phyloP scores from a whole-genome alignment of 768 basidiomycete genomes.

The Hortiboletus flavorubellus region DNA sequence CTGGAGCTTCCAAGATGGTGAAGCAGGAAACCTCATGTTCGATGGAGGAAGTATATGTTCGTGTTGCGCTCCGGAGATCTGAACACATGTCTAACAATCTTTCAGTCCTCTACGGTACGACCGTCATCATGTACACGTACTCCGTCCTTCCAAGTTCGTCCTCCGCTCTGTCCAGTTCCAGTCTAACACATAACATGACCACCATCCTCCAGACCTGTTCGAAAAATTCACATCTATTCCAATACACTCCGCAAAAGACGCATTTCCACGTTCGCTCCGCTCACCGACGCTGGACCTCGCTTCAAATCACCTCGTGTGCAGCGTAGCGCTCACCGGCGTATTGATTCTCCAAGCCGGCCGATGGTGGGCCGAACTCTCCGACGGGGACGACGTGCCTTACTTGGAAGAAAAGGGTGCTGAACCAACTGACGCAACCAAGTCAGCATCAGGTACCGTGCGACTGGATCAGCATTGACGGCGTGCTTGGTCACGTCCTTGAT shows the following conservation, averaged over 20 bases:
- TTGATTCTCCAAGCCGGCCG: slow-evolving; percentile 79
- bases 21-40: slow-evolving; percentile 87
- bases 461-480: slow-evolving; percentile 10
- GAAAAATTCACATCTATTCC: slow-evolving; percentile 60
- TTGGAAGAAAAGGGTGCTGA: slow-evolving; percentile 29
- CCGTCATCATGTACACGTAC: slow-evolving; percentile 68
- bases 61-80: slow-evolving; percentile 25
- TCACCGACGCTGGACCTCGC: slow-evolving; percentile 73
- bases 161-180: background rate
- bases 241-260: slow-evolving; percentile 45
- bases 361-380: slow-evolving; percentile 79
- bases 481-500: background rate
- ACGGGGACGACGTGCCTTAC: slow-evolving; percentile 49
- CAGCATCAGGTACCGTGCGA: background rate
- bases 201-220: slow-evolving; percentile 44
- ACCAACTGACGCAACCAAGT: slow-evolving; percentile 10
- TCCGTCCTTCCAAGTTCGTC: slow-evolving; percentile 78
- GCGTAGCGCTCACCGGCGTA: slow-evolving; percentile 85
- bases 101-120: slow-evolving; percentile 71
- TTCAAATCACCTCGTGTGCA: slow-evolving; percentile 80
- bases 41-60: slow-evolving; percentile 86
- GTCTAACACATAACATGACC: slow-evolving; percentile 8
- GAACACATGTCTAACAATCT: background rate
- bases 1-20: slow-evolving; percentile 73
- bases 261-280: slow-evolving; percentile 62